Conservation (phyloP, 768 basidiomycete species). For the Hypholoma fasciculare region DNA sequence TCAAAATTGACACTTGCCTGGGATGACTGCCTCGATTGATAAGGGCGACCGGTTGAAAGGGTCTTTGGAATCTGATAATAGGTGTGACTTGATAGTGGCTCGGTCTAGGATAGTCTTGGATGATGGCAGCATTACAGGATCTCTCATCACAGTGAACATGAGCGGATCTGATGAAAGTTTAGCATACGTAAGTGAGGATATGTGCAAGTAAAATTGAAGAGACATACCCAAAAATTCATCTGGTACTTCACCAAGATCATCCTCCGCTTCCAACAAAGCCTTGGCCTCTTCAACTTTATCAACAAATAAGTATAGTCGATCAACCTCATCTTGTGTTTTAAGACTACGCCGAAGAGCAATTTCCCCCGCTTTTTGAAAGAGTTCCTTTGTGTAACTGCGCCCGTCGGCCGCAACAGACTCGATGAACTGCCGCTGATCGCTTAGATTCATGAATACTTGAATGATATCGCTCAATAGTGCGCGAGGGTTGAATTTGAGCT, state of each 20-base stretch:
- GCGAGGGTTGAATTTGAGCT: conserved; percentile 86
- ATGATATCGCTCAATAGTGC: conserved; percentile 82
- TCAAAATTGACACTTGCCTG: conserved; percentile 48
- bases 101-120: conserved; percentile 81
- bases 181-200: conserved; percentile 2
- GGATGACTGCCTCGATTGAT: conserved; percentile 73
- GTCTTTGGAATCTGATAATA: conserved; percentile 88
- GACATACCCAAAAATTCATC: conserved; percentile 90
- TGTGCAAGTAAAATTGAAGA: not conserved
- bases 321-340: conserved; percentile 79
- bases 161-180: conserved; percentile 64
- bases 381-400: conserved; percentile 80
- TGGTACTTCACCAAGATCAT: conserved; percentile 89
- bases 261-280: conserved; percentile 80
- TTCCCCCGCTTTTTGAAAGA: conserved; percentile 78
- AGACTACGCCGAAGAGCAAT: conserved; percentile 63
- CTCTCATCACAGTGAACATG: conserved; percentile 91
- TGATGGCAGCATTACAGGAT: conserved; percentile 89
- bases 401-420: conserved; percentile 92
- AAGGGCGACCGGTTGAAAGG: conserved; percentile 94
- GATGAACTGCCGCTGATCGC: conserved; percentile 76
- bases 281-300: conserved; percentile 83
- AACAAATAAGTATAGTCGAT: conserved; percentile 68
- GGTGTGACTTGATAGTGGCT: conserved; percentile 91
- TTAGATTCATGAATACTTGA: conserved; percentile 88